Evolutionary conservation across 2,329 filamentous ascomycete genomes (phyloP), one percentile per base, ranked within the genome.

Genomic region (Niveomyces coronatus): DNA sequence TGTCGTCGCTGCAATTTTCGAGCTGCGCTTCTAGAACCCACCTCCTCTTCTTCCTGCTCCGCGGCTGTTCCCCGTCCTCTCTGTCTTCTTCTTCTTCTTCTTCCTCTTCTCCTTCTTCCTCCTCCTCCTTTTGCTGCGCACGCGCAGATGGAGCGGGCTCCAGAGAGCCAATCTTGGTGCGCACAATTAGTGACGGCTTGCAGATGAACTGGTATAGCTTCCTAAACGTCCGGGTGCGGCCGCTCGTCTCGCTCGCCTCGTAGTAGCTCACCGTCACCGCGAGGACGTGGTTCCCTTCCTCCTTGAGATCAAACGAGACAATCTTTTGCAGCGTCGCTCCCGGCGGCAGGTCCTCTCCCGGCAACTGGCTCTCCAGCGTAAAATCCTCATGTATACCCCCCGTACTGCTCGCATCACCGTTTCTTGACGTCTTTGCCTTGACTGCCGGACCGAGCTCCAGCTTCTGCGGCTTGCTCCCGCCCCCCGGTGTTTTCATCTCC

Each of bases 191-290:
- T 43, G 87, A 83, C 27, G 85, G 78, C 64, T 94, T 89, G 54
- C 88, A 91, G 39, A 93, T 80, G 55, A 98, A 98, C 58, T 96
- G 91, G 59, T 96, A 98, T 43, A 98, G 65, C 63, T 96, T 96
- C 47, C 89, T 71, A 55, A 96, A 96, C 9, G 86, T 94, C 43
- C 91, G 70, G 26, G 84, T 81, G 35, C 85, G 74, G 3, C 76
- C 76, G 46, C 71, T 74, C 14, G 73, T 77, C 49, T 82, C 67
- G n/a, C 72, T 74, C 0, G 84, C 87, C 61, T 96, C 89, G 39
- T 87, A 93, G 62, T 96, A 96, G 47, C 82, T 89, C 43, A 96
- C 84, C 38, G 86, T 95, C 43, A 96, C 88, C 6, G 85, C 86
- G 7, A 98, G 70, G 10, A 95, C 85, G 59, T 98, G 88, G 49